These are phyloP conservation scores for Tetrapisispora pingtungensis DNA, from an alignment of 805 yeast genomes.

Conservation along the genomic window DNA sequence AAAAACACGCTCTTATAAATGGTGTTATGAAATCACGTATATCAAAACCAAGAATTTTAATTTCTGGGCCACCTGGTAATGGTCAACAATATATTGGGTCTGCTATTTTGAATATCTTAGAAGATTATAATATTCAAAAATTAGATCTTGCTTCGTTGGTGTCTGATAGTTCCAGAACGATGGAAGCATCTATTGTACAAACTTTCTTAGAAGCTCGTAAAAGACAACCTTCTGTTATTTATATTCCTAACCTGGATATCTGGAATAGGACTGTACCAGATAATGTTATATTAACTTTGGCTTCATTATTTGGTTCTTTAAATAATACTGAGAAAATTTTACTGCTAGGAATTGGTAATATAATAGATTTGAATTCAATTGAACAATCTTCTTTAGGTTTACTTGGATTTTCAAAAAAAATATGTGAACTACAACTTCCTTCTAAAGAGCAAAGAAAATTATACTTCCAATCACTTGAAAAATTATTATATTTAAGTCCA, in stretches of 20 bases:
- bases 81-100: conserved; percentile 83
- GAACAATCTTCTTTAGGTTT: conserved; percentile 23
- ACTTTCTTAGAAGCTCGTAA: conserved; percentile 78
- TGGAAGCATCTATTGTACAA: conserved; percentile 78
- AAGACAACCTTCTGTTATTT: conserved; percentile 79
- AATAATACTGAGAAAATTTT: conserved; percentile 64
- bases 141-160: conserved; percentile 70
- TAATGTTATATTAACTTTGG: conserved; percentile 61
- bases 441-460: conserved; percentile 35
- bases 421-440: conserved; percentile 44
- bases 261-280: conserved; percentile 63
- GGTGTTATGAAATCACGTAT: conserved; percentile 48
- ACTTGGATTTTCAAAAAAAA: conserved; percentile 29
- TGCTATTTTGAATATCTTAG: conserved; percentile 72
- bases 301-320: conserved; percentile 57
- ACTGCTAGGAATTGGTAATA: conserved; percentile 62
- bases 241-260: conserved; percentile 70
- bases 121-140: conserved; percentile 82
- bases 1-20: conserved; percentile 50
- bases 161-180: conserved; percentile 68
- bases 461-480: conserved; percentile 49
- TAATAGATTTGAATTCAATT: conserved; percentile 32
- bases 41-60: conserved; percentile 70
- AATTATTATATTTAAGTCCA: conserved; percentile 58
- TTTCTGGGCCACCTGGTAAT: conserved; percentile 64